Conservation (phyloP, 2,329 filamentous ascomycete species). For the Magnaporthiopsis incrustans region DNA sequence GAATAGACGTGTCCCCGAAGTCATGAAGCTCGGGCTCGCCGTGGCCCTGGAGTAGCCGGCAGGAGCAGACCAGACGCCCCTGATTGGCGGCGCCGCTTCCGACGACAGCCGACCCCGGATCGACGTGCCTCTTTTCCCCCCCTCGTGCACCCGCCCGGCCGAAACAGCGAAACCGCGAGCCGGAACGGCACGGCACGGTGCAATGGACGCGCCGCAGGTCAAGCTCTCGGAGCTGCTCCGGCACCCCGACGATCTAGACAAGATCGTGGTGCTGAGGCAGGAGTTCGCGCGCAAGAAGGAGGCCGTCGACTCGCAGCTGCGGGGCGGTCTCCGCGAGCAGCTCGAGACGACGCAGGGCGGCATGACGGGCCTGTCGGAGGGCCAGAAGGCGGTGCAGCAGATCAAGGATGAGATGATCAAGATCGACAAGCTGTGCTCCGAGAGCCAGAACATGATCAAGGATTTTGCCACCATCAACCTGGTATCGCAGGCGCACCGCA, state of each 20-base stretch:
- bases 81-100: not conserved
- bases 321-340: constrained; percentile 82
- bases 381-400: constrained; percentile 81
- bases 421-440: constrained; percentile 94
- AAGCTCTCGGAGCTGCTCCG: constrained; percentile 90
- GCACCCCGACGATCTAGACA: constrained; percentile 95
- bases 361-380: constrained; percentile 81
- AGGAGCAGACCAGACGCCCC: not conserved
- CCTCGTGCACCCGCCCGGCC: not conserved
- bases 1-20: not conserved
- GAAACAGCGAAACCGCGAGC: not conserved
- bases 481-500: constrained; percentile 88
- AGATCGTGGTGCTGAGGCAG: constrained; percentile 79
- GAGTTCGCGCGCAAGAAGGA: constrained; percentile 94
- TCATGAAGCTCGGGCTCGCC: not conserved
- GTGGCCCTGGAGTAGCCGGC: not conserved
- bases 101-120: not conserved
- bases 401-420: constrained; percentile 99
- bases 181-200: not conserved
- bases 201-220: constrained; percentile 62
- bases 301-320: constrained; percentile 83
- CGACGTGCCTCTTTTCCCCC: too few relatives aligned
- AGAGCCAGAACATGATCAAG: constrained; percentile 94
- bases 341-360: constrained; percentile 89
- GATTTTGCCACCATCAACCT: constrained; percentile 92